phyloP scores from a whole-genome alignment of 805 yeast genomes.

The Wickerhamomyces mucosus region DNA sequence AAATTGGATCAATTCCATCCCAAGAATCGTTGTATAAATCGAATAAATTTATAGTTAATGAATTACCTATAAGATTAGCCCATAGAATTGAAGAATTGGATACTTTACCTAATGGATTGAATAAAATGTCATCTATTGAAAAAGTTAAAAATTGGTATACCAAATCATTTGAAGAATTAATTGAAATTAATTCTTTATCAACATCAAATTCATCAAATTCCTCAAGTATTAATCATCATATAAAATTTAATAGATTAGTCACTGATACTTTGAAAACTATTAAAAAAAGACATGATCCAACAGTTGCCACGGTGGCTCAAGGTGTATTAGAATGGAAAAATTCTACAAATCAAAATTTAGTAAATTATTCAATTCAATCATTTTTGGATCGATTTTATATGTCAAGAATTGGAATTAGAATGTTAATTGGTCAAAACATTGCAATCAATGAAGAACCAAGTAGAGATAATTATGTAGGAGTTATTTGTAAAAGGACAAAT shows the following conservation, averaged over 20 bases:
- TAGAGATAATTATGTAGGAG: slow-evolving; percentile 70
- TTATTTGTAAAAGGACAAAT: slow-evolving; percentile 77
- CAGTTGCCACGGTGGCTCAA: slow-evolving; percentile 85
- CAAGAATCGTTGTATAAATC: slow-evolving; percentile 78
- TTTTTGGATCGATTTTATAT: slow-evolving; percentile 82
- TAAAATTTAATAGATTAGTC: slow-evolving; percentile 59
- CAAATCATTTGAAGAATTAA: slow-evolving; percentile 77
- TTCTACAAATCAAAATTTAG: slow-evolving; percentile 30
- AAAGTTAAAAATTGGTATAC: slow-evolving; percentile 86
- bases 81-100: slow-evolving; percentile 81
- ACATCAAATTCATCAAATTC: slow-evolving; percentile 6
- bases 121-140: slow-evolving; percentile 63
- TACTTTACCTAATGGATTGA: slow-evolving; percentile 65
- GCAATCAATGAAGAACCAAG: slow-evolving; percentile 67
- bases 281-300: slow-evolving; percentile 83
- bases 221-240: slow-evolving; percentile 46
- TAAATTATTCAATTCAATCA: slow-evolving; percentile 66
- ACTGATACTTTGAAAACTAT: slow-evolving; percentile 58
- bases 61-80: slow-evolving; percentile 79
- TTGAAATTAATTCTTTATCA: slow-evolving; percentile 40
- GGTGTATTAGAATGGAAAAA: slow-evolving; percentile 89
- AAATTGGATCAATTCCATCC: slow-evolving; percentile 71
- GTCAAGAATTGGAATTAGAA: slow-evolving; percentile 86
- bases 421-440: slow-evolving; percentile 91
- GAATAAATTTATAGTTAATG: slow-evolving; percentile 76